Conservation (phyloP, 768 basidiomycete species). For the Udeniomyces megalosporus region DNA sequence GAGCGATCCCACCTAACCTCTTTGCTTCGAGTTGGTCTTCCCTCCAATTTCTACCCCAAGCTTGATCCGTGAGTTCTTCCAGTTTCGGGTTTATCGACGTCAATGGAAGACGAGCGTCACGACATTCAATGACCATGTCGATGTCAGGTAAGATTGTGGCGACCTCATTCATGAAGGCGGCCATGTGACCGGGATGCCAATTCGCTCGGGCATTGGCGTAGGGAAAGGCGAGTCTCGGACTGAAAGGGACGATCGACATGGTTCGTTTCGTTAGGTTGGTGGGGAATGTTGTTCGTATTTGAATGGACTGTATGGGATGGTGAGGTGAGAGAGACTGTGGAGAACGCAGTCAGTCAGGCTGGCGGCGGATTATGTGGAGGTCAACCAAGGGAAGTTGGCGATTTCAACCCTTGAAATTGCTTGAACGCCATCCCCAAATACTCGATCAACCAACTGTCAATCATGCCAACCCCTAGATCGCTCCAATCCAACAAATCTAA, state of each 20-base stretch:
- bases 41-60: slow-evolving; percentile 21
- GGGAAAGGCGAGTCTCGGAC: slow-evolving; percentile 5
- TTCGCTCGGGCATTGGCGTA: slow-evolving; percentile 1
- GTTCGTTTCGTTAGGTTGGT: too few species aligned
- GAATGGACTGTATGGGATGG: too few species aligned
- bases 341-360: too few species aligned
- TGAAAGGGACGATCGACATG: background rate
- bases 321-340: background rate
- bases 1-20: too few species aligned
- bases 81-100: slow-evolving; percentile 83
- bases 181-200: slow-evolving; percentile 63
- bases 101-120: slow-evolving; percentile 81
- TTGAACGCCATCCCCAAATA: too few species aligned
- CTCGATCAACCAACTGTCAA: too few species aligned
- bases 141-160: slow-evolving; percentile 54
- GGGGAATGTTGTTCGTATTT: too few species aligned
- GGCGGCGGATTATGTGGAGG: too few species aligned
- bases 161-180: slow-evolving; percentile 59
- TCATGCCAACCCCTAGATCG: too few species aligned
- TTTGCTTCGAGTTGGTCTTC: slow-evolving; percentile 12
- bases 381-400: too few species aligned
- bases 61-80: slow-evolving; percentile 39
- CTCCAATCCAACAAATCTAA: too few species aligned
- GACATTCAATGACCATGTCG: slow-evolving; percentile 72
- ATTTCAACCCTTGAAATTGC: too few species aligned